Conservation (phyloP, 768 basidiomycete species). For the Plicaturopsis crispa region DNA sequence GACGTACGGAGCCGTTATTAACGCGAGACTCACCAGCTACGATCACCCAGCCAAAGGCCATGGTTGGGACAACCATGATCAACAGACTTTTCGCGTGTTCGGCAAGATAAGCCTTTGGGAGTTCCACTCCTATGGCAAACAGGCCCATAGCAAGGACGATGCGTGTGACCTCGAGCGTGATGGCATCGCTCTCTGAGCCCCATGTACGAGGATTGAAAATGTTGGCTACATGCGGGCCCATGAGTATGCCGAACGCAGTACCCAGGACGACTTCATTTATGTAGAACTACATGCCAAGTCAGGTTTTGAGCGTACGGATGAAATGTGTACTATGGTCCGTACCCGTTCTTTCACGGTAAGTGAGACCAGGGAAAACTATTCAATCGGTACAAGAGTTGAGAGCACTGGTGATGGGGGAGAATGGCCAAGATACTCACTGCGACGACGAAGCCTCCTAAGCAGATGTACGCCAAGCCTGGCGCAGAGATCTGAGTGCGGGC, state of each 20-base stretch:
- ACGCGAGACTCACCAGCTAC: conserved; percentile 43
- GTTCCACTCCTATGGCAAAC: conserved; percentile 92
- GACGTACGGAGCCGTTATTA: conserved; percentile 1
- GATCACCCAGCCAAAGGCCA: conserved; percentile 81
- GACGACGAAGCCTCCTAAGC: conserved; percentile 51
- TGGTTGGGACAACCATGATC: conserved; percentile 71
- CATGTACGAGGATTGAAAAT: conserved; percentile 76
- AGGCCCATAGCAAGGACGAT: conserved; percentile 87
- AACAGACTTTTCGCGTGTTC: conserved; percentile 68
- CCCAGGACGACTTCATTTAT: conserved; percentile 94
- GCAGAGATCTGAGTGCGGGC: conserved; percentile 37
- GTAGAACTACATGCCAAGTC: conserved; percentile 45
- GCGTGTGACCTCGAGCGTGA: conserved; percentile 85
- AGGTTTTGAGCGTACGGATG: not conserved
- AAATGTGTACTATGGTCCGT: conserved; percentile 1
- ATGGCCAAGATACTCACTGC: conserved; percentile 23
- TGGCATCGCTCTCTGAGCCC: conserved; percentile 37
- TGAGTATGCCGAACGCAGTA: conserved; percentile 34
- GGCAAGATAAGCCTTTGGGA: conserved; percentile 79
- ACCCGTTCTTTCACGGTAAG: conserved; percentile 80
- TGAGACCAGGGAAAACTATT: conserved; percentile 78
- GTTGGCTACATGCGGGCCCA: conserved; percentile 67
- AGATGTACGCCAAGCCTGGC: conserved; percentile 51
- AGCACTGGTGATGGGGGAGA: too few species aligned
- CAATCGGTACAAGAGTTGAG: not conserved